A percentile compares a stretch with the other conserved stretches of the same genome.
Conservation (phyloP, 2,329 filamentous ascomycete species). For the Fulvia fulva region DNA sequence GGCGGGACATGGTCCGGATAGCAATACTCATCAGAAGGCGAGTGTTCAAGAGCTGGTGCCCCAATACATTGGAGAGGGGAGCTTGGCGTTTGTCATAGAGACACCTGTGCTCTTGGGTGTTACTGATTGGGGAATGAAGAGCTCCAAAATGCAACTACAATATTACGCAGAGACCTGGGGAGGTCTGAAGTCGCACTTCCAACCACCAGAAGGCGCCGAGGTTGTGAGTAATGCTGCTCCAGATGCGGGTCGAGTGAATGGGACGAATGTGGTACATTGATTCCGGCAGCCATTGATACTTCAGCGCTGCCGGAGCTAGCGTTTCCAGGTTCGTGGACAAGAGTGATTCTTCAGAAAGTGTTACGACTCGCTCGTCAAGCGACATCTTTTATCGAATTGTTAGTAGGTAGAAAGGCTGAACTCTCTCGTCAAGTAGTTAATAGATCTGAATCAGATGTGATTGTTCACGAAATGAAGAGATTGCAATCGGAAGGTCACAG, state of each 20-base stretch:
- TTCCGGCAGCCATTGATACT: no score
- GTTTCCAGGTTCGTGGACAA: no score
- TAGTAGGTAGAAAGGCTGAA: no score
- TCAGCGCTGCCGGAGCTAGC: no score
- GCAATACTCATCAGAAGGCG: constrained; percentile 54
- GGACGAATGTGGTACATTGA: constrained; percentile 10
- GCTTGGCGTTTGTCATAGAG: constrained; percentile 67
- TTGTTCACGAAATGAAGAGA: no score
- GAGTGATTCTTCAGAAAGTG: no score
- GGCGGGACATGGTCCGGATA: constrained; percentile 53
- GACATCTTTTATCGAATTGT: no score
- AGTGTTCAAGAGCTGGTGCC: constrained; percentile 53
- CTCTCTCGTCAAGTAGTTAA: no score
- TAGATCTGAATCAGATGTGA: no score
- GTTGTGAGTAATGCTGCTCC: constrained; percentile 5
- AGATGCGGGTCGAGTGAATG: constrained; percentile 8
- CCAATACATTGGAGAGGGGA: constrained; percentile 55
- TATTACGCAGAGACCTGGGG: constrained; percentile 83
- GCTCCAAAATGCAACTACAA: constrained; percentile 64
- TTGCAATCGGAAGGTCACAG: no score
- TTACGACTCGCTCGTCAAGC: no score
- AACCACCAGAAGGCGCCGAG: constrained; percentile 21
- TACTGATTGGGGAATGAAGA: constrained; percentile 69
- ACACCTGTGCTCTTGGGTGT: constrained; percentile 67
- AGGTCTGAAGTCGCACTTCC: constrained; percentile 46